Conservation (phyloP, 2,329 filamentous ascomycete genomes). For the Aspergillus tanneri region DNA sequence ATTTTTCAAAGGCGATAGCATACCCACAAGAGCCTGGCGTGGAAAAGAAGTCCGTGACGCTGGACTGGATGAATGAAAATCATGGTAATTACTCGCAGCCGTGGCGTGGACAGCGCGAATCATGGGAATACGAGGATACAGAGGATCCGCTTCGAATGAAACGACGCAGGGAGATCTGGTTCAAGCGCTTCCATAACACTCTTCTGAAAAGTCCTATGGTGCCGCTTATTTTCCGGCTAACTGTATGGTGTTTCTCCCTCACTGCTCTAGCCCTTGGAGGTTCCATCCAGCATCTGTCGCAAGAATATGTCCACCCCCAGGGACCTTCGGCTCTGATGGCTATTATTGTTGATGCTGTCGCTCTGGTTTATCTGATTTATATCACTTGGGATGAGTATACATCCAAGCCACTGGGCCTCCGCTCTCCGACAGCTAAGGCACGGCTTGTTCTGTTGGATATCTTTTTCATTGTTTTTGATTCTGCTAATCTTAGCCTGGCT, state of each 20-base stretch:
- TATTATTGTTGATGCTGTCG: slow-evolving; percentile 82
- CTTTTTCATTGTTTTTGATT: slow-evolving; percentile 96
- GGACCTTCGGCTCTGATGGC: slow-evolving; percentile 82
- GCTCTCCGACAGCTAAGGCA: slow-evolving; percentile 80
- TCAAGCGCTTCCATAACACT: slow-evolving; percentile 64
- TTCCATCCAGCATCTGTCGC: slow-evolving; percentile 66
- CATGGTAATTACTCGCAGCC: slow-evolving; percentile 47
- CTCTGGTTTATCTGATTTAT: slow-evolving; percentile 85
- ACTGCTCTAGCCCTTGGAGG: slow-evolving; percentile 76
- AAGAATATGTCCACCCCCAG: slow-evolving; percentile 52
- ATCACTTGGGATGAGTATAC: slow-evolving; percentile 97
- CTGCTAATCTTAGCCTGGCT: slow-evolving; percentile 84
- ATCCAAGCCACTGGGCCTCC: slow-evolving; percentile 84
- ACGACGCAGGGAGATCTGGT: slow-evolving; percentile 52
- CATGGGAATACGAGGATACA: slow-evolving; percentile 48
- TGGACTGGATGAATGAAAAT: slow-evolving; percentile 49
- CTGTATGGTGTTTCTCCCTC: slow-evolving; percentile 78
- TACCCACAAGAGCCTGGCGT: slow-evolving; percentile 40
- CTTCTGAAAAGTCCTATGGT: slow-evolving; percentile 81
- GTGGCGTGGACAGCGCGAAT: slow-evolving; percentile 53
- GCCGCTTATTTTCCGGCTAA: slow-evolving; percentile 77
- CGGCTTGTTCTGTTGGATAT: slow-evolving; percentile 87
- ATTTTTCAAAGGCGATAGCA: slow-evolving; percentile 44
- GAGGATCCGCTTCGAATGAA: slow-evolving; percentile 51
- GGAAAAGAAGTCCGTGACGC: slow-evolving; percentile 43